Evolutionary conservation across 73 alveolate genomes (phyloP).

Genomic region (Paramecium primaurelia): DNA sequence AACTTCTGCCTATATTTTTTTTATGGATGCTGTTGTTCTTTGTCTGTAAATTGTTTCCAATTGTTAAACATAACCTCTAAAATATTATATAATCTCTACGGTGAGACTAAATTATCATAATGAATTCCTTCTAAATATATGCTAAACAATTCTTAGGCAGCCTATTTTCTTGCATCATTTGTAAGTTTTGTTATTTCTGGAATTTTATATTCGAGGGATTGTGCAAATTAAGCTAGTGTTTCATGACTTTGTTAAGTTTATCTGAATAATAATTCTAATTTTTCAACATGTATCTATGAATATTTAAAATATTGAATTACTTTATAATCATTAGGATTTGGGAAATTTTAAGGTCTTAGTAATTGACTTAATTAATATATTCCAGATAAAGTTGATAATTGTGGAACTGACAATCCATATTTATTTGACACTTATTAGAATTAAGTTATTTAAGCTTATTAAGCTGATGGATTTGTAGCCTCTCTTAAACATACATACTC

Average conservation of each 20-base stretch:
- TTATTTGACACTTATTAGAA: neutral
- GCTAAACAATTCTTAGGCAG: constrained; percentile 7
- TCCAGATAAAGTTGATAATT: neutral
- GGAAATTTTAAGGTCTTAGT: neutral
- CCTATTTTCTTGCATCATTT: neutral
- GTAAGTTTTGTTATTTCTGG: neutral
- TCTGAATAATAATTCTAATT: neutral
- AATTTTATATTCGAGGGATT: neutral
- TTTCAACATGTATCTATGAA: neutral
- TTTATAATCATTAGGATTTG: neutral
- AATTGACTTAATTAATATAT: neutral
- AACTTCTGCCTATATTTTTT: neutral
- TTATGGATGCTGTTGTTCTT: neutral
- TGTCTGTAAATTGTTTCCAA: neutral
- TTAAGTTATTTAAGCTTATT: neutral
- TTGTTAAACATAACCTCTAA: neutral
- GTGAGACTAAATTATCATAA: neutral
- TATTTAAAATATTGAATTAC: neutral
- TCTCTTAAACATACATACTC: constrained; percentile 26
- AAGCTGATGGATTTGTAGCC: constrained; percentile 19
- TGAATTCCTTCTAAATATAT: constrained; percentile 21
- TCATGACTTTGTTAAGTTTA: neutral
- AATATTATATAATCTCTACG: neutral
- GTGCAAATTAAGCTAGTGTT: neutral
- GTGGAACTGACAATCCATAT: neutral